A percentile compares a stretch with the other conserved stretches of the same genome.
These are phyloP conservation scores for Arthrobotrys megalospora DNA, from an alignment of 2,329 filamentous ascomycete genomes.

Conservation along the genomic window DNA sequence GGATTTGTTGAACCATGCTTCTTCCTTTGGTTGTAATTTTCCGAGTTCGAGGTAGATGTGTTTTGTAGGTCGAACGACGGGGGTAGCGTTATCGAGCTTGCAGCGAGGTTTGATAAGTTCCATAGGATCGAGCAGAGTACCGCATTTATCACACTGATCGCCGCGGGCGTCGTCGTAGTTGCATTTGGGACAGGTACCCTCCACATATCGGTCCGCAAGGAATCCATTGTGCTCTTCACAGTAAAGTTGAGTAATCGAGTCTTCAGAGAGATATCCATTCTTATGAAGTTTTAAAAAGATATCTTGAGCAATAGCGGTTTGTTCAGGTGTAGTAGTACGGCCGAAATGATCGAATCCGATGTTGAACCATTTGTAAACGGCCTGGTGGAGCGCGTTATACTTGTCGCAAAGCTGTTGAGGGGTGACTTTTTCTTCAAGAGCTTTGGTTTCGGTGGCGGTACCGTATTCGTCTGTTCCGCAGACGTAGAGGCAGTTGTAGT, in stretches of 20 bases:
- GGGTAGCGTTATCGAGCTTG: constrained; percentile 88
- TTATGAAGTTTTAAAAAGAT: constrained; percentile 90
- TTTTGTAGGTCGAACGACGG: constrained; percentile 85
- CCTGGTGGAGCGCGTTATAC: constrained; percentile 90
- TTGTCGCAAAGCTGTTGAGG: constrained; percentile 90
- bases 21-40: constrained; percentile 82
- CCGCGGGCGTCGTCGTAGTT: constrained; percentile 79
- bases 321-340: constrained; percentile 87
- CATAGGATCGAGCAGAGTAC: constrained; percentile 79
- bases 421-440: constrained; percentile 86
- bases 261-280: constrained; percentile 89
- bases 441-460: constrained; percentile 95
- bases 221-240: constrained; percentile 84
- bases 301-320: constrained; percentile 92
- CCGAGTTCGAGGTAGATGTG: constrained; percentile 92
- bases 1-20: constrained; percentile 82
- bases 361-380: constrained; percentile 96
- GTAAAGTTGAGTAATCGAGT: constrained; percentile 89
- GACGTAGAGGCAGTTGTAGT: constrained; percentile 84
- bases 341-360: constrained; percentile 96
- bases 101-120: constrained; percentile 88
- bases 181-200: constrained; percentile 81
- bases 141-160: constrained; percentile 83
- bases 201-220: constrained; percentile 87
- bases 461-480: constrained; percentile 96